Evolutionary conservation across 495 filamentous ascomycete genomes (phyloP).

Genomic region (Chaetomidium leptoderma): DNA sequence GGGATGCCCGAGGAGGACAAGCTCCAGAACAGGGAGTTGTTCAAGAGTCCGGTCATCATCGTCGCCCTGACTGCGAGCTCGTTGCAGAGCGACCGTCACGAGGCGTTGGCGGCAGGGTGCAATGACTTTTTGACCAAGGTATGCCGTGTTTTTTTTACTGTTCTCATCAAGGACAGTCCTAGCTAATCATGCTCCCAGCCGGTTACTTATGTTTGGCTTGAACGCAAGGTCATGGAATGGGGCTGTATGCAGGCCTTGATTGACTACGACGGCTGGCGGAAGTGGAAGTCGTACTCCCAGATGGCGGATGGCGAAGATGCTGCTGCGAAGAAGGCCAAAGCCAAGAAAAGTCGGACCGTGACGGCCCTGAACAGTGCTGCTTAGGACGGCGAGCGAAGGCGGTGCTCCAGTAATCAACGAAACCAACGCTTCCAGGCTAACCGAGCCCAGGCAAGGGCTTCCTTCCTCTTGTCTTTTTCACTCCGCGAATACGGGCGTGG

Average conservation of each 20-base stretch:
- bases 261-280: conserved; percentile 96
- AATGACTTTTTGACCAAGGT: conserved; percentile 99
- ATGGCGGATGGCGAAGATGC: conserved; percentile 33
- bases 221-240: conserved; percentile 98
- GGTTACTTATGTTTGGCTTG: conserved; percentile 95
- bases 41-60: conserved; percentile 96
- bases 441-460: not conserved
- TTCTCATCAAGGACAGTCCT: not conserved
- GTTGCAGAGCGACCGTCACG: conserved; percentile 89
- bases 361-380: conserved; percentile 8
- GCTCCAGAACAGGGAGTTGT: conserved; percentile 65
- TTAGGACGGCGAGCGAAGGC: not conserved
- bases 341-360: conserved; percentile 36
- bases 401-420: not conserved
- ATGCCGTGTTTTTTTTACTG: conserved; percentile 25
- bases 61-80: conserved; percentile 92
- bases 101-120: conserved; percentile 90
- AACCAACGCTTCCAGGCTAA: not conserved
- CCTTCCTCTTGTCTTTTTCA: not conserved
- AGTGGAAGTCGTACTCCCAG: conserved; percentile 81
- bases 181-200: conserved; percentile 51
- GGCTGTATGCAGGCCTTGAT: conserved; percentile 99
- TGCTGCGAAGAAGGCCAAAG: conserved; percentile 30
- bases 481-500: not conserved
- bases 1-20: conserved; percentile 58